phyloP scores from a whole-genome alignment of 2,329 filamentous ascomycete genomes.

The Ophiostoma piceae region DNA sequence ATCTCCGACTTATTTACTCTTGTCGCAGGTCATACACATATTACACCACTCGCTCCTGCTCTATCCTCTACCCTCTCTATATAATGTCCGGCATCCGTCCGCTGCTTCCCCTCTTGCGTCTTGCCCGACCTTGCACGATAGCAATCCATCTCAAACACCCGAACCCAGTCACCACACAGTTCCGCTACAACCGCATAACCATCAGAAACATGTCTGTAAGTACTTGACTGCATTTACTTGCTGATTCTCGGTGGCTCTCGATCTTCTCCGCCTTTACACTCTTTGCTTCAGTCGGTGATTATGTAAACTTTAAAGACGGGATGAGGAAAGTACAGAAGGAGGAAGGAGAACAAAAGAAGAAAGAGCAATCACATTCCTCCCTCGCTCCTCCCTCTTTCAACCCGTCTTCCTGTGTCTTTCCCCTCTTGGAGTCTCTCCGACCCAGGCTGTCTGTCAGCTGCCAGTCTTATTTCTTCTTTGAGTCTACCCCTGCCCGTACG shows the following conservation, averaged over 20 bases:
- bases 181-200: no score
- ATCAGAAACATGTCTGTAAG: conserved; percentile 10
- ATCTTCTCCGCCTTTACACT: background rate
- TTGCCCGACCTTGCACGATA: conserved; percentile 3
- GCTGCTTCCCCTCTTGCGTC: conserved; percentile 8
- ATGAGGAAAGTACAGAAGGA: no score
- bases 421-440: background rate
- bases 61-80: background rate
- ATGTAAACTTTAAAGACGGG: background rate
- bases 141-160: background rate
- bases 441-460: background rate
- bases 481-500: conserved; percentile 1
- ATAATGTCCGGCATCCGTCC: conserved; percentile 15
- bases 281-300: background rate
- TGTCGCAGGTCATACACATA: background rate
- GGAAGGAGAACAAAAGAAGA: background rate
- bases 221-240: background rate
- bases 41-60: background rate
- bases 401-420: background rate
- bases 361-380: conserved; percentile 1
- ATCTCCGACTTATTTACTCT: background rate
- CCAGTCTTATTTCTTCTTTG: background rate
- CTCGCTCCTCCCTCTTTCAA: background rate
- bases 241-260: background rate
- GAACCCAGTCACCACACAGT: background rate